phyloP scores from a whole-genome alignment of 179 eudicot species.

The Spinacia oleracea region DNA sequence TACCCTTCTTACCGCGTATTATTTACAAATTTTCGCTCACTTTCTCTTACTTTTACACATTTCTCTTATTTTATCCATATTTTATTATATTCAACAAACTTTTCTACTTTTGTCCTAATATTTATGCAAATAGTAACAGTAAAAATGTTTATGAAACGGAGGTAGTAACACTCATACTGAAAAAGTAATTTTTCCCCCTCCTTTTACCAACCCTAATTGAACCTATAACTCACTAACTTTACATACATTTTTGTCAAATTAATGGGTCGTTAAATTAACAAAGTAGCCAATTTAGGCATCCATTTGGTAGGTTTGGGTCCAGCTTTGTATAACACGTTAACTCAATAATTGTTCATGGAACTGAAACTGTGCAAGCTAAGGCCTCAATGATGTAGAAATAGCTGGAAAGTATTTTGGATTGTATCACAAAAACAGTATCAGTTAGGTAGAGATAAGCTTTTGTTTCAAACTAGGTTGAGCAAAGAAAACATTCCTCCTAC shows the following conservation, averaged over 20 bases:
- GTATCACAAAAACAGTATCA: conserved; percentile 25
- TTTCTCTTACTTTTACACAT: too few relatives aligned
- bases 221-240: too few relatives aligned
- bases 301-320: conserved; percentile 8
- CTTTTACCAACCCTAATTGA: neutral
- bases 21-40: too few relatives aligned
- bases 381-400: conserved; percentile 17
- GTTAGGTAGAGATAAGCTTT: conserved; percentile 26
- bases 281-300: neutral
- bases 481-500: conserved; percentile 27
- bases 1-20: too few relatives aligned
- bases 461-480: conserved; percentile 32
- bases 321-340: conserved; percentile 16
- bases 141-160: too few relatives aligned
- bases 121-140: too few relatives aligned
- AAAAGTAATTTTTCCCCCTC: neutral
- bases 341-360: neutral
- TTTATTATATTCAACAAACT: too few relatives aligned
- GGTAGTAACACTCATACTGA: neutral
- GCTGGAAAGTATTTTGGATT: conserved; percentile 27
- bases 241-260: neutral
- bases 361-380: conserved; percentile 13
- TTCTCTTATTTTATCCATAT: too few relatives aligned
- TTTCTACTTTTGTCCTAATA: too few relatives aligned
- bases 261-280: neutral